Evolutionary conservation across 208 protist genomes (phyloP).

Genomic region (Porcisia hertigi): DNA sequence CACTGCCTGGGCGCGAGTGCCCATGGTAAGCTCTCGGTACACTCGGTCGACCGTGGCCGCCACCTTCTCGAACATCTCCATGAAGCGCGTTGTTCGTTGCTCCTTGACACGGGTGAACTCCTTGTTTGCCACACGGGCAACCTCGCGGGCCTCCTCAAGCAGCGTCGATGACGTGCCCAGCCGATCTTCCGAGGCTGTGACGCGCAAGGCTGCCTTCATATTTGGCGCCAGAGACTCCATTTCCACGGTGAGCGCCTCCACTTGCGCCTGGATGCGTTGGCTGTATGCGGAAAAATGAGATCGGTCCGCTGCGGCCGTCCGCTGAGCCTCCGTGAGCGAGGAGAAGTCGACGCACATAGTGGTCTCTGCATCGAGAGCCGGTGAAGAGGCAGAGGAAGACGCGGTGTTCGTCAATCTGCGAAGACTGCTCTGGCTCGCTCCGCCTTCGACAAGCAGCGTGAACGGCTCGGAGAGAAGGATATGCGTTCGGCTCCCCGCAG

Average conservation of each 20-base stretch:
- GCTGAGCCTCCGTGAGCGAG: conserved; percentile 51
- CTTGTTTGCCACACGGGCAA: conserved; percentile 67
- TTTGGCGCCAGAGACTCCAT: conserved; percentile 87
- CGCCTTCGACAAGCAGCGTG: conserved; percentile 25
- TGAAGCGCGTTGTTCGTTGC: conserved; percentile 90
- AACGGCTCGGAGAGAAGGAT: conserved; percentile 69
- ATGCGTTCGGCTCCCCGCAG: background rate
- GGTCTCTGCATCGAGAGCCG: conserved; percentile 16
- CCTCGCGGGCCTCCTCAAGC: conserved; percentile 76
- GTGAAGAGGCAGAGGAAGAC: background rate
- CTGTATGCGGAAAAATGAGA: conserved; percentile 61
- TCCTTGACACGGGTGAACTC: conserved; percentile 89
- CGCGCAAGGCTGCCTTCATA: conserved; percentile 70
- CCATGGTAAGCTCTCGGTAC: conserved; percentile 96
- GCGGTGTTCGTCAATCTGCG: conserved; percentile 2
- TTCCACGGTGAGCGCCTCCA: conserved; percentile 61
- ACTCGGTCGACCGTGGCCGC: conserved; percentile 87
- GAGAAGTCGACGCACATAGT: conserved; percentile 77
- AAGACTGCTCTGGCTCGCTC: conserved; percentile 12
- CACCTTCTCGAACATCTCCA: conserved; percentile 94
- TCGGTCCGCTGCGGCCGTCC: conserved; percentile 43
- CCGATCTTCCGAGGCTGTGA: conserved; percentile 65
- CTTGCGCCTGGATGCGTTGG: conserved; percentile 49
- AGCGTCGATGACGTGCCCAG: conserved; percentile 72
- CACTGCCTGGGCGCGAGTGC: conserved; percentile 64